Conservation (phyloP, 768 basidiomycete genomes). For the Podaxis sp. region DNA sequence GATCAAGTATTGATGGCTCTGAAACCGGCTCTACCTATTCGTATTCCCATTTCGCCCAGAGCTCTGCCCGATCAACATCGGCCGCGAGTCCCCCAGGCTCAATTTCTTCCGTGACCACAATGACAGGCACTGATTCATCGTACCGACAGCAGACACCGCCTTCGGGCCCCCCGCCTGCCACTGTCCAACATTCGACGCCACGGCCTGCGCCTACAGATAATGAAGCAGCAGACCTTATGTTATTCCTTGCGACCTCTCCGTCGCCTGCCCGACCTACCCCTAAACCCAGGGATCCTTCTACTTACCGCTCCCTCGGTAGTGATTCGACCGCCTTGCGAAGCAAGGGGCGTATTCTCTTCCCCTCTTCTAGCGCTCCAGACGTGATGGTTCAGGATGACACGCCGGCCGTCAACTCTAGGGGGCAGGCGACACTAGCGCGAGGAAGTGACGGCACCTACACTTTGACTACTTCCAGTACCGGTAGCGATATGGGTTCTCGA, state of each 20-base stretch:
- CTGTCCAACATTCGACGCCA: constrained; percentile 37
- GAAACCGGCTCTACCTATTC: constrained; percentile 64
- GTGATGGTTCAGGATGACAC: constrained; percentile 6
- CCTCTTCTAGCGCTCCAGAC: constrained; percentile 28
- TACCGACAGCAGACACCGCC: constrained; percentile 41
- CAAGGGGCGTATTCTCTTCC: constrained; percentile 73
- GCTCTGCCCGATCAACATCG: constrained; percentile 56
- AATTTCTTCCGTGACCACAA: constrained; percentile 39
- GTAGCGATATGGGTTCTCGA: constrained; percentile 29
- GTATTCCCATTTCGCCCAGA: constrained; percentile 65
- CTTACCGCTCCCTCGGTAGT: constrained; percentile 57
- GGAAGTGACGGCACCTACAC: constrained; percentile 43
- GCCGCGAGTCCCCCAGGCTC: constrained; percentile 38
- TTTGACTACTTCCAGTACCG: constrained; percentile 43
- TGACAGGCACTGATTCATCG: constrained; percentile 29
- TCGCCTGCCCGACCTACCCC: constrained; percentile 68
- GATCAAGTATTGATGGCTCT: constrained; percentile 71
- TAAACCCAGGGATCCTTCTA: constrained; percentile 54
- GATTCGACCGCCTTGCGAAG: constrained; percentile 33
- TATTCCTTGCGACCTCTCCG: constrained; percentile 83
- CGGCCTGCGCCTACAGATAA: constrained; percentile 65
- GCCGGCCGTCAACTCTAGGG: constrained; percentile 4
- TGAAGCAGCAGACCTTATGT: constrained; percentile 85
- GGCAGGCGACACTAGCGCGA: constrained; percentile 25
- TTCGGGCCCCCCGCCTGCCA: constrained; percentile 26